Base-by-base conservation (phyloP, 768 basidiomycete species). In the Cystobasidium ongulense region DNA sequence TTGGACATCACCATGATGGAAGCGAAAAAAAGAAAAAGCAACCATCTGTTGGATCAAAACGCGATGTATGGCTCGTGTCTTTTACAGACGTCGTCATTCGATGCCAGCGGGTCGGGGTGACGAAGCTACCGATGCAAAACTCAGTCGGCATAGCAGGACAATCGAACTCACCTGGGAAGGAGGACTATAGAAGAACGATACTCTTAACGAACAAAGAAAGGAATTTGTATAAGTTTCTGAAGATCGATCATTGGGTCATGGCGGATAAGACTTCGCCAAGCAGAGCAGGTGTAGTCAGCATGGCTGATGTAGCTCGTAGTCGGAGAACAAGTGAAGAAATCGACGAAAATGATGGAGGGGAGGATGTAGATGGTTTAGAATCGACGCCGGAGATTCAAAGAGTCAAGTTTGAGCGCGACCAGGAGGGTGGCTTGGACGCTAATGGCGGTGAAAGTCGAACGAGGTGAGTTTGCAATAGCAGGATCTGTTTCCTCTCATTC, bases 71-170 rank as follows among this genome's bases (percentile, higher is more conserved):
- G 96, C 85, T 94, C 68, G 91, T 99, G 1, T 87, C 88, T 17
- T 97, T 99, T 84, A 94, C 93, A 71, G 96, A 99, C 79, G 95
- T 99, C 57, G 89, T 92, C 4, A 82, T 99, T 41, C 86, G 92
- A 57, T 98, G 94, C 80, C 91, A 93, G 78, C 85, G 91, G 67
- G 90, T 88, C 1, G 95, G 96, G 11, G 89, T 89, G 7, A 99
- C 96, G 0, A 89, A 76, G 27, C 75, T 81, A 10, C 78, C 80
- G 0, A 25, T 75, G 7, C 46, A 50, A n/a, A 50, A 50, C 21
- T 11, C 46, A 4, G 15, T 50, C n/a, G 18, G n/a, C n/a, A 50
- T 39, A 7, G 39, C 46, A 21, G 64, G 74, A 57, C 73, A 50
- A 50, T 11, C 46, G 15, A 11, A 38, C 46, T 72, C 25, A 65